Base-by-base conservation (phyloP, 2,329 filamentous ascomycete genomes). In the Fusarium illudens region DNA sequence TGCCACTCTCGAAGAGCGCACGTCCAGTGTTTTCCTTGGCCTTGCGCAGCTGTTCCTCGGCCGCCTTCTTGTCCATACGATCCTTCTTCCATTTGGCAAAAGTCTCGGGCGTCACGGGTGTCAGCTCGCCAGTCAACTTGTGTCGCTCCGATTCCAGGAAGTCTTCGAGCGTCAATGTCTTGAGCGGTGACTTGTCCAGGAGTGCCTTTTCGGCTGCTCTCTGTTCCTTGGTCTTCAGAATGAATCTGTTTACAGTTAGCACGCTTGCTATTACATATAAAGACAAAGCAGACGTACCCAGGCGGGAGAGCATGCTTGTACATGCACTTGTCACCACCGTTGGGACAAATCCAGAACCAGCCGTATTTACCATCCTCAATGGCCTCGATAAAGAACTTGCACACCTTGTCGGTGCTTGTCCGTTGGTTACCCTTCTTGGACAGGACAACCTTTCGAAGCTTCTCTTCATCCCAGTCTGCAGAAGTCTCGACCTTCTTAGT, bases 341-440 rank as follows among this genome's bases (percentile, higher is more conserved):
- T 98, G 48, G 96, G 96, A 86, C 96, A 99, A 62, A 89, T 86
- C 96, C 96, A 99, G 82, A 99, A 98, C 96, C 96, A 99, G 67
- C 96, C 96, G 75, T 99, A 99, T 81, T 98, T 99, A 75, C 94
- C 92, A 77, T 99, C 96, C 82, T 99, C 96, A 67, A 99, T 96
- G 25, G 96, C 96, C 72, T 94, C 90, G 78, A 98, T 96, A 79
- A 99, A 99, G 84, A 84, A 97, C 82, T 98, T 99, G 92, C 96
- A 99, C 71, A 99, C 96, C 82, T 98, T 99, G 78, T 99, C 96
- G 48, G 96, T 99, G 6, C 92, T 92, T 20, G 94, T 97, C 78
- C 91, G 90, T 64, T 97, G 96, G 80, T 99, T 99, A 54, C 96
- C 96, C 80, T 99, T 97, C 84, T 99, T 99, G 75, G 92, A 96